A percentile compares a stretch with the other conserved stretches of the same genome.
Conservation (phyloP, 176 grass and related monocot species). For the Oropetium thomaeum region DNA sequence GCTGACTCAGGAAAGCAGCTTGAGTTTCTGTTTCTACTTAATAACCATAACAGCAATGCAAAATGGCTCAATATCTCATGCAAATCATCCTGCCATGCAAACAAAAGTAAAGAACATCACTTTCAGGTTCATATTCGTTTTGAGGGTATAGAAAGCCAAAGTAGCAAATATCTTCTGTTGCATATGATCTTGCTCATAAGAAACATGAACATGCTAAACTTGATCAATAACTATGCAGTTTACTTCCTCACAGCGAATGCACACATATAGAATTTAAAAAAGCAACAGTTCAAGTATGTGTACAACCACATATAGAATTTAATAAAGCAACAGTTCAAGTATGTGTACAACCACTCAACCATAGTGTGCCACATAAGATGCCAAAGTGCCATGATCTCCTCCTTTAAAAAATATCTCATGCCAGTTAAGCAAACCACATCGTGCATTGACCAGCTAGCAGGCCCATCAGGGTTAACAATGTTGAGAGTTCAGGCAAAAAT, state of each 20-base stretch:
- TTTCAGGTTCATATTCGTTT: not conserved
- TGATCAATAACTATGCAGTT: not conserved
- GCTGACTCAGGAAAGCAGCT: not conserved
- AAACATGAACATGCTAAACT: not conserved
- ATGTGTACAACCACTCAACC: not conserved
- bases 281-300: not conserved
- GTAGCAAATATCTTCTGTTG: constrained; percentile 15
- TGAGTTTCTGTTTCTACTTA: not conserved
- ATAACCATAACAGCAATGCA: not conserved
- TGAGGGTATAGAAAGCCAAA: not conserved
- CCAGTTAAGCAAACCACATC: constrained; percentile 4
- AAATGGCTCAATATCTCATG: not conserved
- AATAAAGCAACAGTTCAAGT: not conserved
- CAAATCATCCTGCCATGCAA: constrained; percentile 4
- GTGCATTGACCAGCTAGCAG: constrained; percentile 17
- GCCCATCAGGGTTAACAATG: not conserved
- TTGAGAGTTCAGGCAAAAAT: constrained; percentile 12
- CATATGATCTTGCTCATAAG: not conserved
- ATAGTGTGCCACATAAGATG: not conserved
- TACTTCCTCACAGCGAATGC: not conserved
- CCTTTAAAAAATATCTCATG: not conserved
- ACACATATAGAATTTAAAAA: not conserved
- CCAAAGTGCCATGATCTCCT: not conserved
- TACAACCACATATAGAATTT: not conserved
- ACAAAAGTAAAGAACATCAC: constrained; percentile 3